Conservation (phyloP, 805 yeast genomes). For the Candida hispaniensis region DNA sequence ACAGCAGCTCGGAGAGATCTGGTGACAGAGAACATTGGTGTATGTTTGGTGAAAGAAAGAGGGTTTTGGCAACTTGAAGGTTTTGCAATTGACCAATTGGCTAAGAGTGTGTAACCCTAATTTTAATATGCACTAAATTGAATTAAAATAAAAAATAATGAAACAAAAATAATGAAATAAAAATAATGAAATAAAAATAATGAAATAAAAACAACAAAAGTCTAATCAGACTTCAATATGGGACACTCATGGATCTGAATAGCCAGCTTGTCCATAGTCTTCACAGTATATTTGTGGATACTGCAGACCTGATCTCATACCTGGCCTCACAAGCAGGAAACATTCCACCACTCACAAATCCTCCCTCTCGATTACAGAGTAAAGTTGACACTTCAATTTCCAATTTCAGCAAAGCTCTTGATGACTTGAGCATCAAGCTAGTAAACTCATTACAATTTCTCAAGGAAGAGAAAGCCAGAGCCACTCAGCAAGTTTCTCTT, state of each 20-base stretch:
- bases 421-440: constrained; percentile 3
- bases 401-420: constrained; percentile 6
- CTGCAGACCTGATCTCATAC: constrained; percentile 15
- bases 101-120: no score
- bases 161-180: no score
- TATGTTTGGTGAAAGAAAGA: constrained; percentile 11
- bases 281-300: constrained; percentile 12
- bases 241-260: no score
- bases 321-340: constrained; percentile 9
- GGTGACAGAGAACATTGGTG: constrained; percentile 16
- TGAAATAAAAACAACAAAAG: no score
- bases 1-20: constrained; percentile 17
- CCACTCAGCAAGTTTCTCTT: no score
- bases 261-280: no score
- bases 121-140: no score
- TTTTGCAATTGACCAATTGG: no score
- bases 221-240: no score
- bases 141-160: no score
- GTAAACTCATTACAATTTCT: constrained; percentile 9
- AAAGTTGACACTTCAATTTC: constrained; percentile 19
- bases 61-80: no score
- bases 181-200: no score
- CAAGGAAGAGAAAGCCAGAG: constrained; percentile 7
- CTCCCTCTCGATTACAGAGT: constrained; percentile 20
- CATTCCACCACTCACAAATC: constrained; percentile 19